Base-by-base conservation (phyloP, 768 basidiomycete species). In the Kwoniella europaea region DNA sequence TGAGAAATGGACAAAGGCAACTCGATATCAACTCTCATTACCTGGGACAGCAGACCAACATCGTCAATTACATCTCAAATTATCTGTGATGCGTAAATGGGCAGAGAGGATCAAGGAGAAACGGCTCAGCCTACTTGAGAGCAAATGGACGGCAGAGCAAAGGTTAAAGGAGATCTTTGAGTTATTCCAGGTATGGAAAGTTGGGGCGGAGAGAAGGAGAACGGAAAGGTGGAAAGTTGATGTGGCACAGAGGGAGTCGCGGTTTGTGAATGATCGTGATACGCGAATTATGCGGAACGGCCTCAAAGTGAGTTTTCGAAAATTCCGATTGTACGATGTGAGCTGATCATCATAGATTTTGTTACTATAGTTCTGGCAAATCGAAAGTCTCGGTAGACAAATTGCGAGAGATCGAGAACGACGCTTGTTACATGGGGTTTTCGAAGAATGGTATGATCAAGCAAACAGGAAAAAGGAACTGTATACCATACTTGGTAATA, bases 11-110 rank as follows among this genome's bases (percentile, higher is more conserved):
- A 62, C 67, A 29, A 29, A 43, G 3, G 50, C 43, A 2, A 60
- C 63, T 27, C 55, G 18, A 9, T 62, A 68, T 18, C 71, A 74
- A 16, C 68, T 79, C 0, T 41, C 61, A 1, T 50, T 77, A 20
- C 74, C 78, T n/a, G 72, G 66, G 35, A 77, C 76, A 10, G 78
- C 76, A 0, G 79, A 80, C 58, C 42, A 53, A 16, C 78, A 79
- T 60, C 70, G 74, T 1, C 55, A 55, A 13, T 44, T 53, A 6
- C 55, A 61, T 35, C 68, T 76, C 9, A 68, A 79, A 52, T 22
- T 35, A 10, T n/a, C 20, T 24, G 63, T 68, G 3, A 44, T 79
- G 15, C 27, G 44, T 2, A 50, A 9, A 29, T 79, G 78, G 78
- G 61, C 73, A 15, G 20, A 54, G 10, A 67, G 63, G 35, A 41